Conservation (phyloP, 2,329 filamentous ascomycete genomes). For the Aureobasidium sp. region DNA sequence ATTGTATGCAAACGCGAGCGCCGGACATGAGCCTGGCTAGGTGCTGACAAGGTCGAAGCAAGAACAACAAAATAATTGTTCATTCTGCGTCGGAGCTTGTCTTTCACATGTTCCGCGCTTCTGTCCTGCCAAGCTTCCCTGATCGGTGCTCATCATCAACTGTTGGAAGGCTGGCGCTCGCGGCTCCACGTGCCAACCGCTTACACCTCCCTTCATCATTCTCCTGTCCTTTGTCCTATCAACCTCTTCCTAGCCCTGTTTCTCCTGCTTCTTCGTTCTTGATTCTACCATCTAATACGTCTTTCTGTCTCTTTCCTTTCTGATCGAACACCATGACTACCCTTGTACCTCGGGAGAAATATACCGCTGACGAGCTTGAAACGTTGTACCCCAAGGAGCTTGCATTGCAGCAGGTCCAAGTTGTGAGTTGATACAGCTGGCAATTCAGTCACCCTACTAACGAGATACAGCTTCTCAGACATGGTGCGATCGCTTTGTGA, state of each 20-base stretch:
- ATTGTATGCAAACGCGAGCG: not conserved
- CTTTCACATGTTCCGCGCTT: not conserved
- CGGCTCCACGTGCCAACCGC: not conserved
- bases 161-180: no score
- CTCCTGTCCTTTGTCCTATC: not conserved
- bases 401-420: constrained; percentile 81
- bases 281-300: not conserved
- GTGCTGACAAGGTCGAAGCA: not conserved
- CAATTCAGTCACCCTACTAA: not conserved
- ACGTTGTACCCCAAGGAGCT: constrained; percentile 73
- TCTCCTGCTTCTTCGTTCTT: not conserved
- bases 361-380: constrained; percentile 71
- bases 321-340: constrained; percentile 60
- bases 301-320: not conserved
- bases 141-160: not conserved
- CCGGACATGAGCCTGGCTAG: constrained; percentile 3
- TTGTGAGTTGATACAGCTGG: constrained; percentile 43
- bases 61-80: not conserved
- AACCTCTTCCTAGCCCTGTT: not conserved
- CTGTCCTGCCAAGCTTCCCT: not conserved
- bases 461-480: constrained; percentile 22
- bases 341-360: constrained; percentile 64
- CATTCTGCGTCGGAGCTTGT: not conserved
- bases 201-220: not conserved
- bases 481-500: constrained; percentile 19